Base-by-base conservation (phyloP, 345 rosid species). In the Ricinus communis region DNA sequence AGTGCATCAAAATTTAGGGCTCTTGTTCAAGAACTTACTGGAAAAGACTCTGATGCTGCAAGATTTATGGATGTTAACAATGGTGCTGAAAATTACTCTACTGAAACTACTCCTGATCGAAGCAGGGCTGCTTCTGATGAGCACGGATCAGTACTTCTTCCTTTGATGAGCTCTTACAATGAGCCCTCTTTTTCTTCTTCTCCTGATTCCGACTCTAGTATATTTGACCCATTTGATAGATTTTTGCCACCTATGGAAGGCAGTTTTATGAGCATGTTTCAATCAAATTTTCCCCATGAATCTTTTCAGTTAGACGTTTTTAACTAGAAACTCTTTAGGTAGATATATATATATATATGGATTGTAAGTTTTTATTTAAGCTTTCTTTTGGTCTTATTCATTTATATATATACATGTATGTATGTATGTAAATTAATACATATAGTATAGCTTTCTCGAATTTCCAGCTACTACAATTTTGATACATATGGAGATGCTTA, bases 21-120 rank as follows among this genome's bases (percentile, higher is more conserved):
- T 70, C 77, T 87, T 27, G 97, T 92, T 6, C 96, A 92, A 74
- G 88, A 90, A 59, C 97, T 92, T 66, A 92, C 97, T 14, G 96
- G 97, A 0, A 87, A 89, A 70, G 87, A 92, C 75, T 91, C 97
- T 19, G 93, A 93, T 41, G 73, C 83, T 27, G 82, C 84, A 1
- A 46, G 78, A 12, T 46, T 76, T 41, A 72, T 81, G 78, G 79
- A 71, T 28, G 45, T 21, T 33, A 15, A 71, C 8, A 15, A 69
- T 8, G 71, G 58, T 25, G 77, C 9, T 18, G 51, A 52, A 5
- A 28, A 56, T 19, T 38, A 4, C 4, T 69, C 73, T 8, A 24
- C 47, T 3, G 54, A 8, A n/a, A 16, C 16, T 8, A 18, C 8
- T 69, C 50, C 8, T 47, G 56, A 45, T 49, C 55, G n/a, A n/a